Percentiles rank a stretch among this genome's conserved stretches.
These are phyloP conservation scores for Mycena amicta DNA, from an alignment of 768 basidiomycete genomes.

Conservation along the genomic window DNA sequence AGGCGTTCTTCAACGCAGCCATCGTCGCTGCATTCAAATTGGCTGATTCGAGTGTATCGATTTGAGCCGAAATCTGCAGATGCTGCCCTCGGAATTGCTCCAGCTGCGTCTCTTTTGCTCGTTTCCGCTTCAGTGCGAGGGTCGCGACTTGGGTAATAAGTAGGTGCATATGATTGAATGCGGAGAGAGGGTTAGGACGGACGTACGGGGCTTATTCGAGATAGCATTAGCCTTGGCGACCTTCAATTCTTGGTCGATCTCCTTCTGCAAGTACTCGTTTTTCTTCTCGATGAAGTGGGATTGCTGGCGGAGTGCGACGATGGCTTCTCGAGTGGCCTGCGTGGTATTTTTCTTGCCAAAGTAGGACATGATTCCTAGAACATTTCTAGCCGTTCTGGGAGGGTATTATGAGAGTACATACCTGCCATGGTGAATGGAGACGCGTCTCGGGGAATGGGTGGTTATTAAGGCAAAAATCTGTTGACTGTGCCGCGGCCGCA, in stretches of 20 bases:
- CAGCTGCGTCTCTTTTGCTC: slow-evolving; percentile 81
- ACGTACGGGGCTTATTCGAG: slow-evolving; percentile 87
- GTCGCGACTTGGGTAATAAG: slow-evolving; percentile 57
- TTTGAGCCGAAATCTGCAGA: slow-evolving; percentile 91
- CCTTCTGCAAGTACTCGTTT: slow-evolving; percentile 92
- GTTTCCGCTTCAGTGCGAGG: slow-evolving; percentile 90
- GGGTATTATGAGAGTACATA: background rate
- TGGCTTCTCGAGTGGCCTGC: slow-evolving; percentile 85
- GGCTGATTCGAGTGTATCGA: slow-evolving; percentile 95
- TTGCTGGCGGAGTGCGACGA: slow-evolving; percentile 89
- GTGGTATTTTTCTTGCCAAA: slow-evolving; percentile 85
- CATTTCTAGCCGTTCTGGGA: background rate
- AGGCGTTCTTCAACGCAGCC: slow-evolving; percentile 93
- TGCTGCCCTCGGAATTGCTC: slow-evolving; percentile 82
- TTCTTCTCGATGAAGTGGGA: slow-evolving; percentile 98
- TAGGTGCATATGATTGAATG: no score
- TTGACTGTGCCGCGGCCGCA: no score
- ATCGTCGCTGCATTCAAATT: slow-evolving; percentile 97
- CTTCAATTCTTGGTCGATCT: slow-evolving; percentile 90
- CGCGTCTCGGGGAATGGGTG: no score
- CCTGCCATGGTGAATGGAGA: background rate
- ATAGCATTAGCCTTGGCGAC: slow-evolving; percentile 94
- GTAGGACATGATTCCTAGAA: slow-evolving; percentile 11
- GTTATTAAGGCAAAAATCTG: no score
- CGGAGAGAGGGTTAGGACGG: slow-evolving; percentile 3